Evolutionary conservation across 805 yeast species (phyloP), one percentile per base, ranked within the genome.

Genomic region (Cyberlindnera japonica): DNA sequence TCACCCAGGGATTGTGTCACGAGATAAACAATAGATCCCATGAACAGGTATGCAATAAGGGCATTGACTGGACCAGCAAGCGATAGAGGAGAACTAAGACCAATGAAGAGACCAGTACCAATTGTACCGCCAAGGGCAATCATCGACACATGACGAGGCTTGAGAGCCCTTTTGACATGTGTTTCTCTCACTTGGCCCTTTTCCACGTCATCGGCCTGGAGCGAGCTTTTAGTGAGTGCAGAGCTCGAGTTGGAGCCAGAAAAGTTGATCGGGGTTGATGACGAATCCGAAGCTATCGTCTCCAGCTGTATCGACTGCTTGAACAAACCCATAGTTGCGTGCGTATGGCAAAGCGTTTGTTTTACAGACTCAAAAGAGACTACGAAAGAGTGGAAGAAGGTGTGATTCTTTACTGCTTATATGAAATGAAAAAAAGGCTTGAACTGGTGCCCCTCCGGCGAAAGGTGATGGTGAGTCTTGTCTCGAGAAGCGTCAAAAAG

Each of bases 41-140:
- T 79, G 61, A 81, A 80, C 13, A 77, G 38, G 51, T 78, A 83
- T 1, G 87, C 73, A 33, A 83, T 77, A 19, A 83, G 63, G 3
- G 85, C 66, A 37, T 78, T 76, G 4, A 78, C 89, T 1, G 90
- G 90, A 21, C 91, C 91, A 13, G 85, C 76, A 18, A 64, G 53
- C 4, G 63, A 54, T 20, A 83, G 54, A 7, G 85, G 79, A 3
- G 71, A 53, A 2, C 79, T 69, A 28, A 83, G 72, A 54, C 84
- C 79, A 34, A 83, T 76, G 64, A 83, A 80, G 30, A 83, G 67
- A 59, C 90, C 90, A 2, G 89, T 82, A 53, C 90, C 90, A 45
- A 83, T 81, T 25, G 89, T 79, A 49, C 89, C 90, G 47, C 90
- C 91, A 24, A 83, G 68, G 36, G 89, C 87, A 53, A 83, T 77